Base-by-base conservation (phyloP, 352 stramenopile genomes). In the Phytophthora fragariae region DNA sequence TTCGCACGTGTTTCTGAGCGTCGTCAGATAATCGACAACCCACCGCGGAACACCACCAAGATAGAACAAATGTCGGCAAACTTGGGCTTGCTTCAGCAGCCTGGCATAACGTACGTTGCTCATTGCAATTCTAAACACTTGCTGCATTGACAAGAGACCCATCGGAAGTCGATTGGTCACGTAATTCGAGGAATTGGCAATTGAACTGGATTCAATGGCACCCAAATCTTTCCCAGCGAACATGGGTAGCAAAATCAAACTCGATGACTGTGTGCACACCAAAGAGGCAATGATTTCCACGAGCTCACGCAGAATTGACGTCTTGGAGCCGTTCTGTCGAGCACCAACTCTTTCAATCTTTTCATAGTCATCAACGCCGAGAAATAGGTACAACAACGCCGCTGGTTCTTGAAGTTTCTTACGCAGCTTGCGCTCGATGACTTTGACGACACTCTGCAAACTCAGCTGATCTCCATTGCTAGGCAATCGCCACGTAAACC, bases 31-130 rank as follows among this genome's bases (percentile, higher is more conserved):
- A 7, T 49, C 31, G 24, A 57, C 53, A 74, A 70, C 12, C 60
- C 60, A 70, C 39, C 60, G 33, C 8, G 67, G 60, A 65, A 74
- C 60, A 47, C 67, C 67, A 19, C 54, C 44, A 65, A 65, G 35
- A 69, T 3, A 1, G 24, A 61, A 50, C 27, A 74, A 62, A 44
- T 74, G 8, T 4, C 41, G 39, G 5, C 59, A 29, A 63, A 73
- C 27, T 21, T 33, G 11, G 5, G 21, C 6, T 19, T 44, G n/a
- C 31, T 11, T 5, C 21, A 71, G 33, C 1, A 61, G 31, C 6
- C 21, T 3, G 19, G 33, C 33, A 71, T 39, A 71, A 53, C 17
- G n/a, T 27, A 47, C 7, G 47, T 73, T 64, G 47, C 21, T 62
- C 11, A 46, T 31, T 31, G 27, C 37, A 46, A 15, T n/a, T 5